Percentiles rank a stretch among this genome's conserved stretches.
phyloP scores from a whole-genome alignment of 306 rosid species.

The Trifolium pratense region DNA sequence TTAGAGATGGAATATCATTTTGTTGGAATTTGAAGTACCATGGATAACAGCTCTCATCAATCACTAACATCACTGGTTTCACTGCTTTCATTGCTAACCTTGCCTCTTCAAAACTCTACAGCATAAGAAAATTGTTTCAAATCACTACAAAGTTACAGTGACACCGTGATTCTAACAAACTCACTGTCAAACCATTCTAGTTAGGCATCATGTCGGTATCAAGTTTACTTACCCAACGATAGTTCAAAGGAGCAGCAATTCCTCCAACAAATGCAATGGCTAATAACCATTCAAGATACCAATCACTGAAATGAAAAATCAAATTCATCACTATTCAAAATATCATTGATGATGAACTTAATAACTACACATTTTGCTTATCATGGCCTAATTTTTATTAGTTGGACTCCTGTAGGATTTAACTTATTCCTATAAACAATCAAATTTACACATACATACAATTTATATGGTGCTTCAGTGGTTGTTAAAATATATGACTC shows the following conservation, averaged over 20 bases:
- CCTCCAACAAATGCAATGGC: slow-evolving; percentile 91
- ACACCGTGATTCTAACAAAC: too few species aligned
- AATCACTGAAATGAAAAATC: slow-evolving; percentile 56
- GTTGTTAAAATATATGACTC: too few species aligned
- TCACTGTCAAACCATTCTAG: too few species aligned
- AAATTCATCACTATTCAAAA: neutral
- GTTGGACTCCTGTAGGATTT: too few species aligned
- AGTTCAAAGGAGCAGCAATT: slow-evolving; percentile 81
- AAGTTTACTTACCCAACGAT: slow-evolving; percentile 76
- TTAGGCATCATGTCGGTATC: neutral
- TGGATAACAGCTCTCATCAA: slow-evolving; percentile 61
- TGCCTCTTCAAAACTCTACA: slow-evolving; percentile 79
- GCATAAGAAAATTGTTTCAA: slow-evolving; percentile 12
- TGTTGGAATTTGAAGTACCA: slow-evolving; percentile 66
- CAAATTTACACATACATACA: too few species aligned
- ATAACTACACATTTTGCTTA: neutral
- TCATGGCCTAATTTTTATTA: too few species aligned
- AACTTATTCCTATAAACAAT: too few species aligned
- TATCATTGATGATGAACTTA: neutral
- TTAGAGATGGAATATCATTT: slow-evolving; percentile 60
- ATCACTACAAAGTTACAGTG: neutral
- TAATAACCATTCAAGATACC: slow-evolving; percentile 84
- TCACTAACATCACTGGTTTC: slow-evolving; percentile 75
- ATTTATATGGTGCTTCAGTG: too few species aligned
- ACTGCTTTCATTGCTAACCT: slow-evolving; percentile 63